Evolutionary conservation across 2,329 filamentous ascomycete species (phyloP), one percentile per base, ranked within the genome.

Genomic region (Cladophialophora carrionii): DNA sequence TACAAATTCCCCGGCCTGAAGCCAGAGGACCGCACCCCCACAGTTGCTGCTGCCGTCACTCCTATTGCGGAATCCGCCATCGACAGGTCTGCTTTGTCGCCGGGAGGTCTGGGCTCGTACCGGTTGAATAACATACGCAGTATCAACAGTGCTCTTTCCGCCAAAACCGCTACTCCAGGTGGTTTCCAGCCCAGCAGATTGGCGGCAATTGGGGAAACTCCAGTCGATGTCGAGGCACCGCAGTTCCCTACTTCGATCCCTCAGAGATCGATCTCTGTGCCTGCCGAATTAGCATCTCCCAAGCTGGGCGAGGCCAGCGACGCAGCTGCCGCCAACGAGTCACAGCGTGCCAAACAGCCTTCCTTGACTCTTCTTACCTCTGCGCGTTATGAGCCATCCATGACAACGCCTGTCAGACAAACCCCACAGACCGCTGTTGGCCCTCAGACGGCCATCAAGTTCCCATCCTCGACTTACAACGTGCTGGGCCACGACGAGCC

Each of bases 21-120:
- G 48, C 79, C 80, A 4, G 84, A 84, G 61, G 84, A 85, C 64
- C 80, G 80, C 41, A 96, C 92, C 0, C 92, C 92, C 0, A 89
- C 92, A 70, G 90, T 90, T 64, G 80, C 77, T 9, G 88, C 88
- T 1, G 91, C 90, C n/a, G 85, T 90, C 0, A 98, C 94, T 0
- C 94, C 94, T 0, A 97, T 97, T 72, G 89, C 90, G 1, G 89
- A 92, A 70, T 90, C 90, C 46, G 90, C 89, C 1, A 78, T 88
- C 49, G 76, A 73, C 12, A 82, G 86, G 59, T 86, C 84, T 34
- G 84, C 84, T 7, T 71, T 86, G 14, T 92, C 90, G 26, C 92
- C 92, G 0, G 84, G 85, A 48, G 87, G 85, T 71, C 85, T 81
- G 56, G 87, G 89, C 14, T 85, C 84, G 65, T 85, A 73, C 73